Evolutionary conservation across 2,329 filamentous ascomycete species (phyloP).

Genomic region (Fusarium sublunatum): DNA sequence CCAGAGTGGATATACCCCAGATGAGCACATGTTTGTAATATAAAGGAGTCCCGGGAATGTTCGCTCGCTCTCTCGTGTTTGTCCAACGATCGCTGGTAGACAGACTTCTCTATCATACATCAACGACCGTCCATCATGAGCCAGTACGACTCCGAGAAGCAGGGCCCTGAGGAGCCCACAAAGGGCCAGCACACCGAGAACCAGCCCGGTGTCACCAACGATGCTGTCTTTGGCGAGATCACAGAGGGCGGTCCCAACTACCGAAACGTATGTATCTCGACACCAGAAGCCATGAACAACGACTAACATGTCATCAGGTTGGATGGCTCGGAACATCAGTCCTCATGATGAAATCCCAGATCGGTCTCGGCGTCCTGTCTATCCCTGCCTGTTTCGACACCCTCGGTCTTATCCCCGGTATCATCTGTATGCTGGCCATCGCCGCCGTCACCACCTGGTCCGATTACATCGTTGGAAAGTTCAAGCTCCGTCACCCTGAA

Average conservation of each 20-base stretch:
- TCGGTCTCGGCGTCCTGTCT: slow-evolving; percentile 60
- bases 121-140: slow-evolving; percentile 14
- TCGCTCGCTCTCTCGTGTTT: background rate
- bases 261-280: slow-evolving; percentile 42
- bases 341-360: slow-evolving; percentile 61
- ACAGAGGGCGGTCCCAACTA: slow-evolving; percentile 48
- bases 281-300: background rate
- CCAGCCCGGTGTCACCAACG: slow-evolving; percentile 32
- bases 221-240: slow-evolving; percentile 49
- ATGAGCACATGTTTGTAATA: slow-evolving; percentile 23
- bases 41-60: slow-evolving; percentile 14
- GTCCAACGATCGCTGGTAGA: background rate
- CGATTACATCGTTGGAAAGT: slow-evolving; percentile 59
- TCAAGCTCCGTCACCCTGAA: slow-evolving; percentile 63
- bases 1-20: slow-evolving; percentile 23
- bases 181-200: slow-evolving; percentile 15
- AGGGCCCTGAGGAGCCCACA: slow-evolving; percentile 16
- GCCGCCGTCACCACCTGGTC: slow-evolving; percentile 61
- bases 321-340: slow-evolving; percentile 59
- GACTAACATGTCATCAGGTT: slow-evolving; percentile 46
- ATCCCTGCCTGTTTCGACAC: slow-evolving; percentile 59
- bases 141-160: slow-evolving; percentile 35
- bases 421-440: slow-evolving; percentile 56
- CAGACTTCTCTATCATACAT: background rate
- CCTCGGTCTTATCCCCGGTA: slow-evolving; percentile 61